phyloP scores from a whole-genome alignment of 2,329 filamentous ascomycete species.

The Capronia americana region DNA sequence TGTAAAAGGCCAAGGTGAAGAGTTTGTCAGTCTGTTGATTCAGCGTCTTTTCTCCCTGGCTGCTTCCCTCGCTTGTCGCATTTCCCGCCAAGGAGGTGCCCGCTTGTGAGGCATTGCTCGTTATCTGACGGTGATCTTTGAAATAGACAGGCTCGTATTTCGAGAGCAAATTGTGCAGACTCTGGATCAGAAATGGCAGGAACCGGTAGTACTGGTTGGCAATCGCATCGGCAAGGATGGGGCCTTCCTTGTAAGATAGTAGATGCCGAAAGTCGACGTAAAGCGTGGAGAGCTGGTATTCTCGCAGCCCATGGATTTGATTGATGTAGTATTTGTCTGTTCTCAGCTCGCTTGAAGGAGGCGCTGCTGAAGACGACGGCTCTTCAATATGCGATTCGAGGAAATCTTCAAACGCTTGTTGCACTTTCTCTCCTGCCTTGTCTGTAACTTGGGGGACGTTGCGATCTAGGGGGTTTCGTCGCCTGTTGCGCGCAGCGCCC shows the following conservation, averaged over 20 bases:
- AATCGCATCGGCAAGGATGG: conserved; percentile 80
- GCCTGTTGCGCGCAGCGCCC: conserved; percentile 56
- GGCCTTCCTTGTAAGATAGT: conserved; percentile 68
- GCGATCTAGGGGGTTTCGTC: conserved; percentile 55
- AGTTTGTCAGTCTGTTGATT: conserved; percentile 98
- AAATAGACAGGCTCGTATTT: conserved; percentile 96
- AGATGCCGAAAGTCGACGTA: conserved; percentile 79
- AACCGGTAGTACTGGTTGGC: conserved; percentile 94
- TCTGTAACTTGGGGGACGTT: conserved; percentile 67
- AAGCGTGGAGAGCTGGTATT: conserved; percentile 68
- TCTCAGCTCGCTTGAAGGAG: conserved; percentile 62
- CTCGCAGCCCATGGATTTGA: conserved; percentile 67
- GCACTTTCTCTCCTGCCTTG: conserved; percentile 67
- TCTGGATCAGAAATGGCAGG: conserved; percentile 85
- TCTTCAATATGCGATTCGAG: conserved; percentile 68
- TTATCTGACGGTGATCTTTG: conserved; percentile 85
- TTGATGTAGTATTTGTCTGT: conserved; percentile 71
- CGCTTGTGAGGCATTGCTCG: conserved; percentile 73
- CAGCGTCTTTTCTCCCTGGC: conserved; percentile 71
- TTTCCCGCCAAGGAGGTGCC: conserved; percentile 66
- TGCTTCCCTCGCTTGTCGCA: conserved; percentile 68
- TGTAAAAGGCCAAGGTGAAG: conserved; percentile 92
- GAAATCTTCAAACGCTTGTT: conserved; percentile 67
- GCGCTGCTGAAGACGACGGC: conserved; percentile 59
- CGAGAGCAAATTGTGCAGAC: conserved; percentile 88